Evolutionary conservation across 1,139 yeast genomes (phyloP).

Genomic region (Pichia sp.): DNA sequence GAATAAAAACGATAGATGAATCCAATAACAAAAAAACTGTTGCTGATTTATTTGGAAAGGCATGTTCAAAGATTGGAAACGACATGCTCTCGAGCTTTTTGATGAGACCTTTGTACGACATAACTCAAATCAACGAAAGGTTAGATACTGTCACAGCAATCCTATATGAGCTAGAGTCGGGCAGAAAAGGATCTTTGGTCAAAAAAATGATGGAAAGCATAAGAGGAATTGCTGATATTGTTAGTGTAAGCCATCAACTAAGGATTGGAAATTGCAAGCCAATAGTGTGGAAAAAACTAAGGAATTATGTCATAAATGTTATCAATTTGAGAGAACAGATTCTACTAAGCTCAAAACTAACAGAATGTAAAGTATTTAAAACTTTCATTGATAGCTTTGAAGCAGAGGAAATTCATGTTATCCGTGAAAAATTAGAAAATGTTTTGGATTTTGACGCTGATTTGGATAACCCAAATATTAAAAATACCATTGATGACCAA

Average conservation of each 20-base stretch:
- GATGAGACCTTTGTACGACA: slow-evolving; percentile 34
- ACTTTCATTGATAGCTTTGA: slow-evolving; percentile 1
- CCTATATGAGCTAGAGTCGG: slow-evolving; percentile 22
- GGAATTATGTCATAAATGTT: slow-evolving; percentile 24
- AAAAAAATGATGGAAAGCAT: slow-evolving; percentile 18
- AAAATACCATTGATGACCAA: slow-evolving; percentile 32
- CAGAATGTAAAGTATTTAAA: slow-evolving; percentile 8
- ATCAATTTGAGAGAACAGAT: slow-evolving; percentile 17
- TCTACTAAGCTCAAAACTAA: slow-evolving; percentile 1
- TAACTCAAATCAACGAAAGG: slow-evolving; percentile 30
- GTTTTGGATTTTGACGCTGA: slow-evolving; percentile 37
- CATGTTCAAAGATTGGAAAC: slow-evolving; percentile 34
- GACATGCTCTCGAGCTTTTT: slow-evolving; percentile 35
- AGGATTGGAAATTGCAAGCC: slow-evolving; percentile 30
- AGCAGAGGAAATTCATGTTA: not conserved
- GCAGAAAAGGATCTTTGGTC: slow-evolving; percentile 19
- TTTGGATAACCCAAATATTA: slow-evolving; percentile 33
- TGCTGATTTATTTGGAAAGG: slow-evolving; percentile 29
- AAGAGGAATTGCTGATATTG: slow-evolving; percentile 32
- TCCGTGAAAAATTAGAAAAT: slow-evolving; percentile 19
- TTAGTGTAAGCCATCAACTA: slow-evolving; percentile 26
- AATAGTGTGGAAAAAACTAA: slow-evolving; percentile 32
- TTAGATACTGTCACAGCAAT: slow-evolving; percentile 32
- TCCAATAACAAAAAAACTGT: slow-evolving; percentile 23
- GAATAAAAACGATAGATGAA: slow-evolving; percentile 28